Evolutionary conservation across 108 stramenopile genomes (phyloP), one percentile per base, ranked within the genome.

Genomic region (Thalassiosira profunda): DNA sequence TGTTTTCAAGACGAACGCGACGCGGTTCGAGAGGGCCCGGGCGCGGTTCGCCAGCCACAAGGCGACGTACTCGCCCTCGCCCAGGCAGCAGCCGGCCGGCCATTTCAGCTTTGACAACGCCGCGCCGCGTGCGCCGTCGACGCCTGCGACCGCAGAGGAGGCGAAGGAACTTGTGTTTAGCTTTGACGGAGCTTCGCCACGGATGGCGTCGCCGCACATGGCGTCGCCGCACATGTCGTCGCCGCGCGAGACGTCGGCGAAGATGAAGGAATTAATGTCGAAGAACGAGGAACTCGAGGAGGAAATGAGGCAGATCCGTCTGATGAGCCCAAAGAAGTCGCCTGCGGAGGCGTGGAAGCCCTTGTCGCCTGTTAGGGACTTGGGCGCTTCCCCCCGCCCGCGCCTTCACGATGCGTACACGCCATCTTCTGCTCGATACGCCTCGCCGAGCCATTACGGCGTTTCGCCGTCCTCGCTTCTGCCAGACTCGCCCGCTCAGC

Each of bases 231-330:
- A n/a, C n/a, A n/a, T n/a, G n/a, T n/a, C n/a, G n/a, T n/a, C n/a
- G n/a, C n/a, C n/a, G n/a, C 51, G 28, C 12, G 38, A 36, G 4
- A 43, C 12, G 4, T n/a, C n/a, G n/a, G n/a, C n/a, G n/a, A n/a
- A n/a, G n/a, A 51, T 37, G 18, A 37, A 48, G 48, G 58, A 59
- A 17, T 59, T 70, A 38, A 58, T 70, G 58, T 47, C 41, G 35
- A 57, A 38, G 34, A 70, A 70, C 58, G 24, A 35, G 9, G 15
- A 68, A 45, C 55, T 68, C 9, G 67, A 68, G 47, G 25, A 68
- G 63, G 71, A 72, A 45, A 72, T 72, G 62, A 31, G 40, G 11
- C 41, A 37, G 46, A 63, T 72, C 4, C 49, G 29, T 40, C 15
- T 29, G 33, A 21, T 70, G 45, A 58, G 57, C 24, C 68, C 68